A percentile compares a stretch with the other conserved stretches of the same genome.
phyloP scores from a whole-genome alignment of 768 basidiomycete genomes.

The Daedaleopsis sinensis region DNA sequence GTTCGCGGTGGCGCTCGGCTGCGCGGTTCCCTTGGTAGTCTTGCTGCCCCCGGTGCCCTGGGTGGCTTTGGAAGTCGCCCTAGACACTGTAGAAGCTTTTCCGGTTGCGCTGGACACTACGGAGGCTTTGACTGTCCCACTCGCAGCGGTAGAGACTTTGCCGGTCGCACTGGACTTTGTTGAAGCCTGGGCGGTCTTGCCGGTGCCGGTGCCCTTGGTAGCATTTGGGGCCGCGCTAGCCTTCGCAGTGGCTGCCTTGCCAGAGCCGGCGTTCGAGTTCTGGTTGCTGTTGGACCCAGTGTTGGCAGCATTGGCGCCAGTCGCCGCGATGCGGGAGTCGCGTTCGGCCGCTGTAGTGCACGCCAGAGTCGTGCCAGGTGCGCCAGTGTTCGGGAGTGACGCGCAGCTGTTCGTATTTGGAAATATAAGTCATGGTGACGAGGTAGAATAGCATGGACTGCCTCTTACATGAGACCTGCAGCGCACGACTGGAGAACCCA shows the following conservation, averaged over 20 bases:
- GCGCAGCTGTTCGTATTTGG: conserved; percentile 23
- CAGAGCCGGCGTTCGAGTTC: background rate
- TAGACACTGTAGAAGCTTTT: too few relatives aligned
- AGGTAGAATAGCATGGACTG: background rate
- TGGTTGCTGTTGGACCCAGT: background rate
- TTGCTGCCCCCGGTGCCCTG: background rate
- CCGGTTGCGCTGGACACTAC: too few relatives aligned
- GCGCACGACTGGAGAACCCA: conserved; percentile 32
- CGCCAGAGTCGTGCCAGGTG: conserved; percentile 49
- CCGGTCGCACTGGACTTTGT: too few relatives aligned
- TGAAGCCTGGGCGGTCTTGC: too few relatives aligned
- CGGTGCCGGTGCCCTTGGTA: background rate
- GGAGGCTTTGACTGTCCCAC: too few relatives aligned
- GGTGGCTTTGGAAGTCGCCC: too few relatives aligned
- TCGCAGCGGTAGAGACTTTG: too few relatives aligned
- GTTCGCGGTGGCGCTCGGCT: background rate
- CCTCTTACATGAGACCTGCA: conserved; percentile 12
- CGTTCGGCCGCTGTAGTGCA: conserved; percentile 54
- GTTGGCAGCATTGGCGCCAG: conserved; percentile 15
- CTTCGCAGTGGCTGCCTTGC: background rate
- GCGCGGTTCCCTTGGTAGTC: background rate
- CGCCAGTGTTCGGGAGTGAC: conserved; percentile 53
- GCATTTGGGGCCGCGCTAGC: background rate
- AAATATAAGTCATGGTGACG: background rate
- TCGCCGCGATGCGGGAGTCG: conserved; percentile 47